Evolutionary conservation across 768 basidiomycete species (phyloP).

Genomic region (Suillus subaureus): DNA sequence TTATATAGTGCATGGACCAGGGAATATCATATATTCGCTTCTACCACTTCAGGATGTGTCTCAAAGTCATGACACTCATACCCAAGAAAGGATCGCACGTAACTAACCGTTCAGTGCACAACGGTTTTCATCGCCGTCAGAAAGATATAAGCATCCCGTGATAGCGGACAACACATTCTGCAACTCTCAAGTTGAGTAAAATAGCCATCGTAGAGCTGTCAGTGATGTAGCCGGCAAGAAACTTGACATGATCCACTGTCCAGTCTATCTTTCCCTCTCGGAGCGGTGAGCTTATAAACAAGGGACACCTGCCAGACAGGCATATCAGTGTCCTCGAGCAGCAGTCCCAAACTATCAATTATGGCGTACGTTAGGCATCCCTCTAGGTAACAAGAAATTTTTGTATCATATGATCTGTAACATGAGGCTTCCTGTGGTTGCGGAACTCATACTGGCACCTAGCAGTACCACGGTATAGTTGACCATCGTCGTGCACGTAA

Average conservation of each 20-base stretch:
- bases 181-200: not conserved
- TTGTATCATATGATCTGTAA: not conserved
- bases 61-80: not conserved
- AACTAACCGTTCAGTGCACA: not conserved
- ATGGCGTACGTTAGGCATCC: not conserved
- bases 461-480: not conserved
- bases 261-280: not conserved
- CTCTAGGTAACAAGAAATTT: not conserved
- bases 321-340: not conserved
- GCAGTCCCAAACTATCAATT: not conserved
- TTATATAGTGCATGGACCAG: constrained; percentile 48
- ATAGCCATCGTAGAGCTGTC: not conserved
- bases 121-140: not conserved
- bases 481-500: not conserved
- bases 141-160: not conserved
- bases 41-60: not conserved
- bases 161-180: too few species aligned
- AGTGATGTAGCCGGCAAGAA: not conserved
- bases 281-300: not conserved
- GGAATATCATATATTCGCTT: not conserved
- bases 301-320: not conserved
- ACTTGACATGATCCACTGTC: not conserved
- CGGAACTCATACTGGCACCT: not conserved
- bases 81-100: not conserved
- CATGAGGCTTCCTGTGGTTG: not conserved